Percentiles rank a stretch among this genome's conserved stretches.
Conservation (phyloP, 2,329 filamentous ascomycete genomes). For the Cercospora zeina region DNA sequence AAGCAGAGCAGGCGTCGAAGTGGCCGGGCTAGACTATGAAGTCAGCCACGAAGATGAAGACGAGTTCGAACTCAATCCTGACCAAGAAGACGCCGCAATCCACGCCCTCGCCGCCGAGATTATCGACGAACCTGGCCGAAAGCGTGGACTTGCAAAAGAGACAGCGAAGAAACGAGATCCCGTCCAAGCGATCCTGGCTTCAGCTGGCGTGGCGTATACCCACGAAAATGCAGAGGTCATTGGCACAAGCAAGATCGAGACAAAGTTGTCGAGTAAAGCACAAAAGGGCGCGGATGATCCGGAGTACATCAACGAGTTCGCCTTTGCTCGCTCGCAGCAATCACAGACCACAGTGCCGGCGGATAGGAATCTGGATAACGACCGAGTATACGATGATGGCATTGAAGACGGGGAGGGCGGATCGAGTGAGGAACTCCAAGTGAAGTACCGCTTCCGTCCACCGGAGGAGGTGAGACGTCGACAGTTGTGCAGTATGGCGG, state of each 20-base stretch:
- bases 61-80: constrained; percentile 34
- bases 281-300: constrained; percentile 59
- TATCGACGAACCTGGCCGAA: constrained; percentile 41
- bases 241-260: constrained; percentile 88
- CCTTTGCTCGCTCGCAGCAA: constrained; percentile 47
- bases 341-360: constrained; percentile 40
- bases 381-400: constrained; percentile 4
- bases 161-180: constrained; percentile 61
- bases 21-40: constrained; percentile 77
- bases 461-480: constrained; percentile 70
- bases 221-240: constrained; percentile 96
- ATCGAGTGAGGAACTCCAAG: constrained; percentile 39
- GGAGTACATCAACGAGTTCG: constrained; percentile 51
- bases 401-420: constrained; percentile 18
- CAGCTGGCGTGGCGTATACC: constrained; percentile 88
- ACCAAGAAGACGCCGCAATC: constrained; percentile 65
- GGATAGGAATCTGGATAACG: constrained; percentile 11
- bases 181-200: constrained; percentile 82
- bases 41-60: constrained; percentile 57
- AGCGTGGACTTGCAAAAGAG: constrained; percentile 43
- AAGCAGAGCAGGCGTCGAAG: constrained; percentile 77
- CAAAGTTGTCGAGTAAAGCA: constrained; percentile 74
- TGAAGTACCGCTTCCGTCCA: constrained; percentile 67
- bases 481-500: constrained; percentile 90
- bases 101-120: constrained; percentile 69